Base-by-base conservation (phyloP, 352 stramenopile species). In the Globisporangium mamillatum region DNA sequence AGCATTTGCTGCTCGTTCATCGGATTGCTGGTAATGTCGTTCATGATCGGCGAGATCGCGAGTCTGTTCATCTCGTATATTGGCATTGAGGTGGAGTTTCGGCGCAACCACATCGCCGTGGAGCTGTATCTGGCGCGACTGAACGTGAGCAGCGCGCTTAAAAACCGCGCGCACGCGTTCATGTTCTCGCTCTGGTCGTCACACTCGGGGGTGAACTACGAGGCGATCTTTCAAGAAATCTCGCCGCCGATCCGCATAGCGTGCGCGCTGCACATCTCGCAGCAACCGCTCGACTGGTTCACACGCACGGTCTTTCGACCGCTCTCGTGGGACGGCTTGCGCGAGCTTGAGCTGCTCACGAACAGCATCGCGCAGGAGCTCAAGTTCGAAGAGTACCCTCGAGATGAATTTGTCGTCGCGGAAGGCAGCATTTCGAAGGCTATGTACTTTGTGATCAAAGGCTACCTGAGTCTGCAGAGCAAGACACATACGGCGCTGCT, bases 391-490 rank as follows among this genome's bases (percentile, higher is more conserved):
- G 72, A 80, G 6, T 92, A 89, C 57, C 82, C 84, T 20, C 79
- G 80, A 18, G 82, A 87, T 54, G 84, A 92, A 36, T 80, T 60
- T 12, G 77, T 91, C 27, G 62, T 91, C 9, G 60, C 78, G 20
- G 84, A 92, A 75, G 82, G 84, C 4, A 86, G 73, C 34, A 84
- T 92, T 50, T 72, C 78, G 1, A 85, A 80, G 18, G 75, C 82
- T n/a, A 90, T 91, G 82, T 91, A 87, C 69, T 91, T 92, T 59
- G 80, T 92, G 20, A 73, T 87, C 9, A 80, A 83, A 54, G 84
- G 84, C 1, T 38, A 80, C 27, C 63, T 92, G 54, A 7, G 48
- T 29, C 25, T 69, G 0, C 50, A 67, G 34, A 67, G 62, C 62
- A 67, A 44, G 36, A 16, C 34, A 54, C 64, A 56, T 67, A 54